Evolutionary conservation across 2,329 filamentous ascomycete species (phyloP).

Genomic region (Anisogramma anomala): DNA sequence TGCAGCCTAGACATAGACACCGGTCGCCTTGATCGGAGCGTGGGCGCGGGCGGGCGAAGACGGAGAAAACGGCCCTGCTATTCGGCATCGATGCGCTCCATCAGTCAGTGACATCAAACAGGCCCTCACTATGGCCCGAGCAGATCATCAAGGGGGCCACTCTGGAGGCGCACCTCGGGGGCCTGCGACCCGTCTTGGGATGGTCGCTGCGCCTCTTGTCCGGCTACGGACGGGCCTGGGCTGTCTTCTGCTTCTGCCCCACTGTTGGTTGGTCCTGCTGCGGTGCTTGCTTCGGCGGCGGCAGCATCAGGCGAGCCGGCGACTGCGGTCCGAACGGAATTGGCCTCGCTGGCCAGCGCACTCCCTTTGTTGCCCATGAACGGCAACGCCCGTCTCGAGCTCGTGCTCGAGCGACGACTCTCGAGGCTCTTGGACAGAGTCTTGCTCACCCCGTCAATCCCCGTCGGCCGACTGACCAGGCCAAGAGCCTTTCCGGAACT

Average conservation of each 20-base stretch:
- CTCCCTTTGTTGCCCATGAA: slow-evolving; percentile 40
- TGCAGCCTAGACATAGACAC: slow-evolving; percentile 1
- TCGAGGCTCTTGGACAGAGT: slow-evolving; percentile 80
- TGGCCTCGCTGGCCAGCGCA: slow-evolving; percentile 46
- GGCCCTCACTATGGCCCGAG: slow-evolving; percentile 32
- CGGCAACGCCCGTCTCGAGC: slow-evolving; percentile 64
- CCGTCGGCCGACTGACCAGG: slow-evolving; percentile 29
- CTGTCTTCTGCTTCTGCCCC: slow-evolving; percentile 1
- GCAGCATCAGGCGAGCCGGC: slow-evolving; percentile 24
- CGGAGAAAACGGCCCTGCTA: slow-evolving; percentile 6
- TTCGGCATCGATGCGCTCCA: slow-evolving; percentile 15
- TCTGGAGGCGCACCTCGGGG: slow-evolving; percentile 41
- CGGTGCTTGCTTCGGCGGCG: slow-evolving; percentile 21
- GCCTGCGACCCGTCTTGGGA: slow-evolving; percentile 16
- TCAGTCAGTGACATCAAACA: slow-evolving; percentile 20
- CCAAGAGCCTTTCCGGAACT: slow-evolving; percentile 31
- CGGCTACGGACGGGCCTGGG: background rate
- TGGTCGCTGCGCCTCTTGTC: slow-evolving; percentile 15
- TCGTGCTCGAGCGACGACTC: slow-evolving; percentile 78
- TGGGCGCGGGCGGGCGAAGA: slow-evolving; percentile 4
- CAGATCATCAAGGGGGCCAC: slow-evolving; percentile 31
- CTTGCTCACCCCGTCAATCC: slow-evolving; percentile 63
- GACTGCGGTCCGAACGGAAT: slow-evolving; percentile 40
- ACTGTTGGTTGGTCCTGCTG: slow-evolving; percentile 22
- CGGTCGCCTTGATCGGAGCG: slow-evolving; percentile 4